Evolutionary conservation across 2,329 filamentous ascomycete species (phyloP), one percentile per base, ranked within the genome.

Genomic region (Exophiala aquamarina): DNA sequence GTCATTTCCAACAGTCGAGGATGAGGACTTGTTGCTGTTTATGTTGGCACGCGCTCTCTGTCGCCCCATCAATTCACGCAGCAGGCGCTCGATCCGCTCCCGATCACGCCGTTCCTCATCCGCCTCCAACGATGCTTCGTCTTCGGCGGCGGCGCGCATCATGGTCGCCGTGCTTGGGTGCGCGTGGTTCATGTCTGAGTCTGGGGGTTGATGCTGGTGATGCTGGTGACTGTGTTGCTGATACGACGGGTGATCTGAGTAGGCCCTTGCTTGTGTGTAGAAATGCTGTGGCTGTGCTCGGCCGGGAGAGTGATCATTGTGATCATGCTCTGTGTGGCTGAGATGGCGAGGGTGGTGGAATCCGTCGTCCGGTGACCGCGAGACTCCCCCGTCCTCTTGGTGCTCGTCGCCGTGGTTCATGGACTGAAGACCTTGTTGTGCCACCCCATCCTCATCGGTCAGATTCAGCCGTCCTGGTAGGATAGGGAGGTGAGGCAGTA

Each of bases 301-400:
- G 15, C 32, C n/a, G n/a, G n/a, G n/a, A n/a, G n/a, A n/a, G n/a
- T n/a, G n/a, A n/a, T n/a, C n/a, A n/a, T n/a, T n/a, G n/a, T n/a
- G 23, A 26, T 26, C 23, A 26, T 26, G 18, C n/a, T 35, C 38
- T 26, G 32, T 9, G 9, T 33, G 23, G 23, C 23, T 26, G 23
- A 26, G 43, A 45, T n/a, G 41, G 21, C 8, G 32, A 20, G 6
- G 23, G 23, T 26, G 23, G 47, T 52, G 44, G 4, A 48, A 29
- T 21, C 51, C 40, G 9, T 47, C 39, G 6, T 21, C 28, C n/a
- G 48, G 61, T 56, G 78, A n/a, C n/a, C n/a, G n/a, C n/a, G n/a
- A n/a, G n/a, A n/a, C n/a, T n/a, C n/a, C n/a, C n/a, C n/a, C 76
- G 43, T 79, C 77, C 13, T 76, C 70, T 13, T 64, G 64, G 18